phyloP scores from a whole-genome alignment of 805 yeast species.

The Starmera caribaea region DNA sequence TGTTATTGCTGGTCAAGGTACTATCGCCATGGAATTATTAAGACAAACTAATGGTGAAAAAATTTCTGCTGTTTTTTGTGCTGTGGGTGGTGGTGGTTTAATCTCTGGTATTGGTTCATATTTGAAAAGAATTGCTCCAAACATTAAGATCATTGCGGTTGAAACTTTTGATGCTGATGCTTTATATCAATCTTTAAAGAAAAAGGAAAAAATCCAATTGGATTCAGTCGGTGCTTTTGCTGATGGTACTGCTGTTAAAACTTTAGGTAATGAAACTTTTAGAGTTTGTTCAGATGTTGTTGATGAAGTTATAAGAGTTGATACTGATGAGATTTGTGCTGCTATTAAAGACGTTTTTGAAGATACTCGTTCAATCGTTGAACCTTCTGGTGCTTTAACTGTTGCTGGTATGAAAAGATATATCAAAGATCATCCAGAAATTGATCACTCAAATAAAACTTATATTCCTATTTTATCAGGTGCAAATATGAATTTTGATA shows the following conservation, averaged over 20 bases:
- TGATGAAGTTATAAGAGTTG: slow-evolving; percentile 81
- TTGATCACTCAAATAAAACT: slow-evolving; percentile 58
- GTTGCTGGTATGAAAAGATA: slow-evolving; percentile 93
- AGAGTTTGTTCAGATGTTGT: slow-evolving; percentile 66
- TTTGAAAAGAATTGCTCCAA: slow-evolving; percentile 94
- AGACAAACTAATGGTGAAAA: slow-evolving; percentile 76
- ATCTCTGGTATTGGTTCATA: slow-evolving; percentile 87
- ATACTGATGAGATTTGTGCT: slow-evolving; percentile 92
- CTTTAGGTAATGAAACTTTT: slow-evolving; percentile 87
- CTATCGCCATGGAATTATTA: slow-evolving; percentile 86
- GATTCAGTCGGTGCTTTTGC: slow-evolving; percentile 90
- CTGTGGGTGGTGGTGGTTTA: slow-evolving; percentile 97
- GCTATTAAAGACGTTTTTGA: slow-evolving; percentile 95
- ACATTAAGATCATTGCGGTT: slow-evolving; percentile 89
- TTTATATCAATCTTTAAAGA: slow-evolving; percentile 59
- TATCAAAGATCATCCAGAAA: slow-evolving; percentile 55
- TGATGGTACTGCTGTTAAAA: slow-evolving; percentile 94
- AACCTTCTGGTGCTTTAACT: slow-evolving; percentile 94
- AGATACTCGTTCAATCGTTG: slow-evolving; percentile 88
- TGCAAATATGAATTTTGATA: slow-evolving; percentile 97
- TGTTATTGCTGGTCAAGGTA: slow-evolving; percentile 98
- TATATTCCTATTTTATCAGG: slow-evolving; percentile 88
- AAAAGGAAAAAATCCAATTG: slow-evolving; percentile 45
- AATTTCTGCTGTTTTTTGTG: slow-evolving; percentile 79
- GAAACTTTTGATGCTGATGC: slow-evolving; percentile 96